Base-by-base conservation (phyloP, 2,329 filamentous ascomycete species). In the Colletotrichum sp. region DNA sequence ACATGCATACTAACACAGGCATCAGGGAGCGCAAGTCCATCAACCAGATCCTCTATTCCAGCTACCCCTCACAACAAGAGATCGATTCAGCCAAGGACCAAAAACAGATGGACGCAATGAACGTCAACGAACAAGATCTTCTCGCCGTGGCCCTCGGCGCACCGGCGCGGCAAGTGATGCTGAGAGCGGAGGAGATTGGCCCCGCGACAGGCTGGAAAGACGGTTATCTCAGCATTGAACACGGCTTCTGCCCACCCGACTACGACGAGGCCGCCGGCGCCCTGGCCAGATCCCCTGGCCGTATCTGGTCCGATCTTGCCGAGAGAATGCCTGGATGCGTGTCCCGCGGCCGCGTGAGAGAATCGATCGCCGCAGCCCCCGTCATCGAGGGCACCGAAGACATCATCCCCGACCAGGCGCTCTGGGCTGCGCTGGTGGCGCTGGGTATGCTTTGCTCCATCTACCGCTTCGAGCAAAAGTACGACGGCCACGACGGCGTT, bases 361-460 rank as follows among this genome's bases (percentile, higher is more conserved):
- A 90, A 64, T 87, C 88, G 0, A 82, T 90, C 2, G 87, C 86
- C 5, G 84, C 87, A 1, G 78, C 90, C 0, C 87, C 88, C 2
- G 78, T 90, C 3, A 84, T 91, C 3, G 84, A 89, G 74, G 89
- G 88, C 1, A 89, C 86, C 0, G 83, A 85, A 67, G 87, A 90
- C 34, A 79, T 87, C 7, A 89, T 91, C 38, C 88, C 89, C 0
- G 88, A 90, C 70, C 82, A 84, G 61, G 89, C 89, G 0, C 81
- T 90, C 2, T 90, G 89, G 89, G 88, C 87, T 3, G 88, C 88
- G 0, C 78, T 90, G 1, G 88, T 91, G 0, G 84, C 87, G 0
- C 82, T 91, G 0, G 89, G 88, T 0, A 88, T 90, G 82, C 80
- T 90, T 1, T 90, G 88, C 75, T 88, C 87, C 3, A 89, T 91